Evolutionary conservation across 306 rosid genomes (phyloP).

Genomic region (Corylus avellana): DNA sequence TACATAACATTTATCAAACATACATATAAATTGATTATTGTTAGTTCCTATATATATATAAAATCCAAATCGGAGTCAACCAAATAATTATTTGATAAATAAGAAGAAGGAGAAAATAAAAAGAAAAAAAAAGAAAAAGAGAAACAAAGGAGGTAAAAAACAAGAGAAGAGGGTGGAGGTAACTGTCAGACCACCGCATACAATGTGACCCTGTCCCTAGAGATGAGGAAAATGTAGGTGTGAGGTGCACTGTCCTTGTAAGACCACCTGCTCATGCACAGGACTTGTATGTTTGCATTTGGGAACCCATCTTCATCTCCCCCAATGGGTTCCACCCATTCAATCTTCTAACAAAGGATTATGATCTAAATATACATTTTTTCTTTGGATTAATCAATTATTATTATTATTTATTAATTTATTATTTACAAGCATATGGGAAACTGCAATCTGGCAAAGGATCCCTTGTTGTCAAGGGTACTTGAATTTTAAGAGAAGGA

Average conservation of each 20-base stretch:
- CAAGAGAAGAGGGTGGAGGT: background rate
- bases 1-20: too few species aligned
- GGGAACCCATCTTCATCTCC: background rate
- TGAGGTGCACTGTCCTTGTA: conserved; percentile 35
- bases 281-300: background rate
- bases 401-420: background rate
- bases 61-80: too few species aligned
- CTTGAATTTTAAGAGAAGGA: too few species aligned
- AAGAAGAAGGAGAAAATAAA: too few species aligned
- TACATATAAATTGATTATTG: too few species aligned
- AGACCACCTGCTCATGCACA: conserved; percentile 3
- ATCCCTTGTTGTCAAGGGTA: too few species aligned
- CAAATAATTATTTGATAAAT: too few species aligned
- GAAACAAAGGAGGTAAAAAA: background rate
- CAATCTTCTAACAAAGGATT: background rate
- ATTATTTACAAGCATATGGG: background rate
- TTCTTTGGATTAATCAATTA: too few species aligned
- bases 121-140: too few species aligned
- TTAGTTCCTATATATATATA: too few species aligned
- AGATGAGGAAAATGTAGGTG: conserved; percentile 16
- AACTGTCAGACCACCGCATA: background rate
- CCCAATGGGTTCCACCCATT: background rate
- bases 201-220: conserved; percentile 9
- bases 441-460: background rate
- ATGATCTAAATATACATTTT: background rate